phyloP scores from a whole-genome alignment of 495 filamentous ascomycete species.

The Aspergillus panamensis region DNA sequence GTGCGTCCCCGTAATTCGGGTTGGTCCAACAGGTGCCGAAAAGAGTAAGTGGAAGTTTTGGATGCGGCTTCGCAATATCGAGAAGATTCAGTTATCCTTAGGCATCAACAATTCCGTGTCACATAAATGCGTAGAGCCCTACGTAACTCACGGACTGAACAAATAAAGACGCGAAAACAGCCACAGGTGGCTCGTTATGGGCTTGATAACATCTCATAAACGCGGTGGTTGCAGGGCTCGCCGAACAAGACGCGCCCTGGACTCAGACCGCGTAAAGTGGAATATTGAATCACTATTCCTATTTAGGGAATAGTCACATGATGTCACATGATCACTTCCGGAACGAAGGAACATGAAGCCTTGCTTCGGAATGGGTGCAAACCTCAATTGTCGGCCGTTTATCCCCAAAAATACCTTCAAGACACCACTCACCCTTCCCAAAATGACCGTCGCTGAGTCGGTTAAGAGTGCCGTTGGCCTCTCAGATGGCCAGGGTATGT shows the following conservation, averaged over 20 bases:
- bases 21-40: constrained; percentile 24
- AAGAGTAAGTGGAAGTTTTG: constrained; percentile 18
- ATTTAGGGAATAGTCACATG: constrained; percentile 20
- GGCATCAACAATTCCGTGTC: constrained; percentile 12
- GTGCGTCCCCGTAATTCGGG: constrained; percentile 25
- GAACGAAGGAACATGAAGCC: constrained; percentile 33
- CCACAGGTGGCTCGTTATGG: constrained; percentile 26
- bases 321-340: constrained; percentile 31
- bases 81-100: constrained; percentile 7
- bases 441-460: constrained; percentile 50
- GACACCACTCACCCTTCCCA: constrained; percentile 23
- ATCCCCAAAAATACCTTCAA: constrained; percentile 17
- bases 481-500: constrained; percentile 43
- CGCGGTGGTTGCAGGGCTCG: constrained; percentile 25
- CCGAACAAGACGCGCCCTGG: constrained; percentile 21
- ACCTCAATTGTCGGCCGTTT: constrained; percentile 26
- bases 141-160: constrained; percentile 3
- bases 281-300: constrained; percentile 29
- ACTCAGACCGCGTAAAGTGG: constrained; percentile 31
- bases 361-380: constrained; percentile 29
- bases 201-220: constrained; percentile 22
- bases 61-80: constrained; percentile 10
- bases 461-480: constrained; percentile 54
- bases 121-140: not conserved
- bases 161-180: constrained; percentile 17